Base-by-base conservation (phyloP, 78 protist genomes). In the Bodo saltans region DNA sequence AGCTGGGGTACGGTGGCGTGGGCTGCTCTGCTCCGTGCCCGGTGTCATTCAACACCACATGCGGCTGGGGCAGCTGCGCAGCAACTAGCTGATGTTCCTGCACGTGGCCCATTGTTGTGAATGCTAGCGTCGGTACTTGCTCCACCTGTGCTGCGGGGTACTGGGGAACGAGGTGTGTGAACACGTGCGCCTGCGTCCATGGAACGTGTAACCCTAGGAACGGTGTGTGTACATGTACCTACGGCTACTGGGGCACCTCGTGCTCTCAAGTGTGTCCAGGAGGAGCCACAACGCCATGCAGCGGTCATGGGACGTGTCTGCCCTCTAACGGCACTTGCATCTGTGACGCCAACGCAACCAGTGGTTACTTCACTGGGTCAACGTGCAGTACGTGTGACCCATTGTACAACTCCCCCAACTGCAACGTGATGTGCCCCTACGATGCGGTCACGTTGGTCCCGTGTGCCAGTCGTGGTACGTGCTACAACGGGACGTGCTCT, bases 261-360 rank as follows among this genome's bases (percentile, higher is more conserved):
- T n/a, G n/a, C n/a, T n/a, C n/a, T n/a, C n/a, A n/a, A n/a, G 74
- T 23, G 40, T 81, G 85, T 27, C 80, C 80, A 1, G 85, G 85
- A 23, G 85, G 85, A 2, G 73, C 74, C 32, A n/a, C 8, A 32
- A 81, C 47, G 60, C 85, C 85, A 2, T 81, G 85, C 74, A 52
- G 25, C 60, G 85, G 85, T 1, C 8, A 81, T 25, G 85, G 85
- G 52, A 3, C 4, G 27, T 81, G 85, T 35, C 28, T 12, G 32
- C 17, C 47, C 11, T 8, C 60, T 17, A 70, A 71, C 39, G 85
- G 85, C 26, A 33, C 17, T 17, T 81, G 85, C 67, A 21, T 39
- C 68, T 81, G 85, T 12, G 23, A 29, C 79, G 37, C n/a, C 53
- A 29, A 3, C 67, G 52, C 40, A 39, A 17, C 29, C 69, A 2